These are phyloP conservation scores for Blastobotrys raffinosifermentans DNA, from an alignment of 1,139 yeast genomes.

Conservation along the genomic window DNA sequence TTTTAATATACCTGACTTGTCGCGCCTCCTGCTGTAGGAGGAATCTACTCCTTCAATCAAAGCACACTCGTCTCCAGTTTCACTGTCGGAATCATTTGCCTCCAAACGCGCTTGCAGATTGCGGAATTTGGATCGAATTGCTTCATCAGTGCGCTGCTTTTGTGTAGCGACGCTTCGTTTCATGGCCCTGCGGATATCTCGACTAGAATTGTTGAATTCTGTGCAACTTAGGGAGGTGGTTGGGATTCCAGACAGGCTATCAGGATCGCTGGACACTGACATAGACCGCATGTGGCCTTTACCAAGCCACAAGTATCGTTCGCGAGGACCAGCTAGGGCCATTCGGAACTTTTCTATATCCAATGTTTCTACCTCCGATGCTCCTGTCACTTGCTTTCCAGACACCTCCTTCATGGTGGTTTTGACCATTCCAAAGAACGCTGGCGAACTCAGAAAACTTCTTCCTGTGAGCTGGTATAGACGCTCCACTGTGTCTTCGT, in stretches of 20 bases:
- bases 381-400: constrained; percentile 37
- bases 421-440: constrained; percentile 62
- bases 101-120: not conserved
- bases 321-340: constrained; percentile 41
- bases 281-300: constrained; percentile 32
- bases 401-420: constrained; percentile 67
- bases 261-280: constrained; percentile 2
- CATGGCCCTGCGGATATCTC: constrained; percentile 21
- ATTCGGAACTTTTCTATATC: constrained; percentile 43
- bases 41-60: not conserved
- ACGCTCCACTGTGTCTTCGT: constrained; percentile 55
- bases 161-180: constrained; percentile 17
- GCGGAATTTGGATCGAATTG: constrained; percentile 14
- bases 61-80: constrained; percentile 3
- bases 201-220: constrained; percentile 12
- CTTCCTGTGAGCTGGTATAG: constrained; percentile 51
- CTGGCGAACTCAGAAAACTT: constrained; percentile 26
- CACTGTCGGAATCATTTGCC: constrained; percentile 2
- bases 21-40: not conserved
- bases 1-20: not conserved
- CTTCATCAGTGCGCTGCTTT: constrained; percentile 19
- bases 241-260: constrained; percentile 22
- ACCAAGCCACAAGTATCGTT: constrained; percentile 47
- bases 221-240: constrained; percentile 19
- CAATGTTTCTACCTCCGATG: constrained; percentile 46